Evolutionary conservation across 1,139 yeast genomes (phyloP).

Genomic region (Arxiozyma slooffiae): DNA sequence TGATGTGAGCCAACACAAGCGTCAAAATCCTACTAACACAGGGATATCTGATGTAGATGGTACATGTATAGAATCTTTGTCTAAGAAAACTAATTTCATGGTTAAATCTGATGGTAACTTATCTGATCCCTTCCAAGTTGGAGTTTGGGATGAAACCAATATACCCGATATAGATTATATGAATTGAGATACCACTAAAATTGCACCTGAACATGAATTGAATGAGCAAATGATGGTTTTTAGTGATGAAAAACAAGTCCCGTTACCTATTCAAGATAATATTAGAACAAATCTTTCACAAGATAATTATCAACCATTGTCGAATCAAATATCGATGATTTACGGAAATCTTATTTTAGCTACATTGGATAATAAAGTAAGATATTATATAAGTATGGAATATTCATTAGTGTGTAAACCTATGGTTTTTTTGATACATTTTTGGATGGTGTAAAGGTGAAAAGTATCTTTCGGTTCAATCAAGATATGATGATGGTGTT

Average conservation of each 20-base stretch:
- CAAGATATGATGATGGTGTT: conserved; percentile 14
- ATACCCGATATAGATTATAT: not conserved
- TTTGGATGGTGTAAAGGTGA: not conserved
- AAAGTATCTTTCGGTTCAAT: conserved; percentile 22
- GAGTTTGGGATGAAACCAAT: not conserved
- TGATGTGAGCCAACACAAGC: not conserved
- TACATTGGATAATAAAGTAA: conserved; percentile 16
- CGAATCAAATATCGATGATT: conserved; percentile 11
- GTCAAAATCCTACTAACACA: not conserved
- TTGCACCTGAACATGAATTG: not conserved
- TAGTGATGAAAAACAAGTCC: not conserved
- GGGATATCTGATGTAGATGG: not conserved
- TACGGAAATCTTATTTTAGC: conserved; percentile 18
- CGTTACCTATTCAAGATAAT: not conserved
- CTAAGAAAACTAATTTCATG: not conserved
- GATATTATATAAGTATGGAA: conserved; percentile 17
- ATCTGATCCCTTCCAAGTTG: not conserved
- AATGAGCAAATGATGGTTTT: not conserved
- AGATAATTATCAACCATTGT: conserved; percentile 6
- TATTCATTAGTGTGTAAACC: conserved; percentile 14
- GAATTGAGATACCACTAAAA: not conserved
- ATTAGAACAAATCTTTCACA: not conserved
- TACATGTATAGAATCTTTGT: not conserved
- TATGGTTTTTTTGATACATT: conserved; percentile 4
- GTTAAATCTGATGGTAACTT: not conserved